These are phyloP conservation scores for Brachypodium distachyon DNA, from an alignment of 202 grass and related monocot species.

Conservation along the genomic window DNA sequence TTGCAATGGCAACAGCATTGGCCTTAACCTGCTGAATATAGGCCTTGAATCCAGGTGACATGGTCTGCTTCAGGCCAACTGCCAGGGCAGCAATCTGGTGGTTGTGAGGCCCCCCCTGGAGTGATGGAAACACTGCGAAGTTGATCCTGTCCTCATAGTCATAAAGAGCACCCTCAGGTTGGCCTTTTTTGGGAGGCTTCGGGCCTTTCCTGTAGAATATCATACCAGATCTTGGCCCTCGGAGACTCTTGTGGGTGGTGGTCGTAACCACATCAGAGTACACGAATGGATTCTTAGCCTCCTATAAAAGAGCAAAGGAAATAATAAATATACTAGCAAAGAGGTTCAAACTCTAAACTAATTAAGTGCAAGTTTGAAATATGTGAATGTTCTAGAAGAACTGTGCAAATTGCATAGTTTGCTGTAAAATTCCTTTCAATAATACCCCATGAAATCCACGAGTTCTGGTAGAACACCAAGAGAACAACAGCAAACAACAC, in stretches of 20 bases:
- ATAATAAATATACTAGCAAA: background rate
- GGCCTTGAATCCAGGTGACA: constrained; percentile 51
- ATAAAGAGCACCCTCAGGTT: constrained; percentile 32
- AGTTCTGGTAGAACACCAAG: background rate
- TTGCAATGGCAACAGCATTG: constrained; percentile 47
- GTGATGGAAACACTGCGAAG: constrained; percentile 65
- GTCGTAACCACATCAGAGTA: constrained; percentile 76
- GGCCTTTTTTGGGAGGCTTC: constrained; percentile 30
- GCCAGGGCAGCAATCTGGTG: constrained; percentile 65
- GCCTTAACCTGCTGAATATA: constrained; percentile 72
- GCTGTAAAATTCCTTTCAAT: background rate
- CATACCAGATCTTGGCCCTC: constrained; percentile 65
- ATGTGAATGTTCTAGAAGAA: background rate
- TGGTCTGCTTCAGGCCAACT: constrained; percentile 53
- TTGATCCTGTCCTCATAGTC: constrained; percentile 70
- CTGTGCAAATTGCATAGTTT: background rate
- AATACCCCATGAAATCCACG: background rate
- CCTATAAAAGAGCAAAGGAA: constrained; percentile 23
- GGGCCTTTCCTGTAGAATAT: constrained; percentile 62
- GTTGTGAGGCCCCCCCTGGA: constrained; percentile 72
- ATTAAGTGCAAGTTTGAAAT: background rate
- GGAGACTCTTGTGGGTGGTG: constrained; percentile 66
- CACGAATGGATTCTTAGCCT: constrained; percentile 45
- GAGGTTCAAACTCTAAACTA: background rate
- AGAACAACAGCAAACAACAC: background rate